Base-by-base conservation (phyloP, 257 asterid species). In the Euphrasia confusa region DNA sequence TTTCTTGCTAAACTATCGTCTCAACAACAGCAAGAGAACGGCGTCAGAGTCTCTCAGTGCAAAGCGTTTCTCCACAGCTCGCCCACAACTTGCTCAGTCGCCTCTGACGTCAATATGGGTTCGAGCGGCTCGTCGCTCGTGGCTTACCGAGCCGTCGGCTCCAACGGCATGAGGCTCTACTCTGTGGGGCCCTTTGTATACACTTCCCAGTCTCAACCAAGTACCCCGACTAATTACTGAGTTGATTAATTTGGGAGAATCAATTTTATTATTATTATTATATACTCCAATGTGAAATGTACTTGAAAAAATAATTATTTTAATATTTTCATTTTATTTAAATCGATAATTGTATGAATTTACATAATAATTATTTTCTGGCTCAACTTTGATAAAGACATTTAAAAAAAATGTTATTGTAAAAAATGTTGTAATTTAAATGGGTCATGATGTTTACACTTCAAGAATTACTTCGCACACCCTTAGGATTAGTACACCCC, bases 1-100 rank as follows among this genome's bases (percentile, higher is more conserved):
- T 84, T 81, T 68, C 65, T 73, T 0, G 73, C 81, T 1, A 75
- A 77, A 63, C 77, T 84, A 1, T 74, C 86, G 0, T 40, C 74
- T 8, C 55, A 44, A 69, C 73, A 40, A 53, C 68, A 66, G 0
- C 64, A 72, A 42, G 72, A 71, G 30, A 75, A 55, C 14, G 84
- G 74, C 53, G 66, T 72, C 50, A 76, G 54, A 42, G 65, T 78
- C 42, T 57, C 69, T 4, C 71, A 84, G 10, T 84, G 92, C 73
- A 84, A 79, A 42, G 78, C 74, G n/a, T 81, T 84, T 49, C 73
- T 84, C 15, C 83, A 84, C 60, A 81, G 79, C 48, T 76, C 83
- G 32, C 76, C 71, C 48, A 58, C 70, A 30, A 56, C 39, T 10
- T 82, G 83, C 63, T 69, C 72, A 3, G 24, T 68, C 44, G 50